Conservation (phyloP, 2,329 filamentous ascomycete species). For the Aspergillus ochraceoroseus region DNA sequence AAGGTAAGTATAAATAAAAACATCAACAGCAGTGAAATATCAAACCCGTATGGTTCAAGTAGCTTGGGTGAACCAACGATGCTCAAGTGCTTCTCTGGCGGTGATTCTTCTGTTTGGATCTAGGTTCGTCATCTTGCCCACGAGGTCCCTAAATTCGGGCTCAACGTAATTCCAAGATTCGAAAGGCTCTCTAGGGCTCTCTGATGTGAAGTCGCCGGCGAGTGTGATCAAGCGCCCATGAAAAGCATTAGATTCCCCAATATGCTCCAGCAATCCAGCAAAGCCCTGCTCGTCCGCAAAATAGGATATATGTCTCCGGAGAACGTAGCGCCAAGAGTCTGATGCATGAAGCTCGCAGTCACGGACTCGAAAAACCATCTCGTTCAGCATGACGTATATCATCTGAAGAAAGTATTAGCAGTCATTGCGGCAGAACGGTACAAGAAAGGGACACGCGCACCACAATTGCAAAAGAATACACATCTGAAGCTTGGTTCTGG, state of each 20-base stretch:
- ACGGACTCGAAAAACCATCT: conserved; percentile 28
- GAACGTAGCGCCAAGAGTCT: conserved; percentile 25
- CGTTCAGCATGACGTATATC: conserved; percentile 29
- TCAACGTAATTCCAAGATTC: conserved; percentile 40
- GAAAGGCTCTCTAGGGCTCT: conserved; percentile 43
- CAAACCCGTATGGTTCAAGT: too few species aligned
- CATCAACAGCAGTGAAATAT: too few species aligned
- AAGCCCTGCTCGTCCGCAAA: conserved; percentile 38
- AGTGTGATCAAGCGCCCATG: conserved; percentile 40
- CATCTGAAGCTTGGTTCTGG: conserved; percentile 31
- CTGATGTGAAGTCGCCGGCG: conserved; percentile 36
- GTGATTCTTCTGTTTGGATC: conserved; percentile 28
- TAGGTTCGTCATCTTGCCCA: conserved; percentile 30
- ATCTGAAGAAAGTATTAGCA: conserved; percentile 15
- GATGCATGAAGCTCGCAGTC: conserved; percentile 21
- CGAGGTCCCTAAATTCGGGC: conserved; percentile 29
- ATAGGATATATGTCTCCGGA: conserved; percentile 43
- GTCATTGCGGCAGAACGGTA: background rate
- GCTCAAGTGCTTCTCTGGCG: conserved; percentile 30
- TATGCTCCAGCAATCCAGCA: conserved; percentile 39
- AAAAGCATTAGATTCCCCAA: too few species aligned
- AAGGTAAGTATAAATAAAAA: too few species aligned
- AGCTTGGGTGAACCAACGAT: conserved; percentile 34
- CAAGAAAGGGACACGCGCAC: too few species aligned
- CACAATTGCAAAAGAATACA: conserved; percentile 36